phyloP scores from a whole-genome alignment of 352 stramenopile genomes.

The Globisporangium okanoganense region DNA sequence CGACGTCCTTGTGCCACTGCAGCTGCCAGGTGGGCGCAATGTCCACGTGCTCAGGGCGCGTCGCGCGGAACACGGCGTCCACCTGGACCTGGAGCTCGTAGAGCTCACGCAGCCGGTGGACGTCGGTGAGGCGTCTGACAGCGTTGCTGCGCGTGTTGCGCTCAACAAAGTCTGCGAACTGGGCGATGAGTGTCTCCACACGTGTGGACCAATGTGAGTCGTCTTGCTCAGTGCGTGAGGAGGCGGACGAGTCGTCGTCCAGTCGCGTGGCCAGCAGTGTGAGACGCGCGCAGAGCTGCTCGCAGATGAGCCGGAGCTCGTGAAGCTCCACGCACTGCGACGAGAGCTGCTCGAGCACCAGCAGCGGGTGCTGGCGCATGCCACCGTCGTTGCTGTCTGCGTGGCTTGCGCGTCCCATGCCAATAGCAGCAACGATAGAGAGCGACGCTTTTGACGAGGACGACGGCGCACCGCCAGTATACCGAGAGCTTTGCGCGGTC shows the following conservation, averaged over 20 bases:
- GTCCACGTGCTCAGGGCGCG: slow-evolving; percentile 47
- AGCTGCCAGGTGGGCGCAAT: slow-evolving; percentile 36
- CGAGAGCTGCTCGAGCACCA: slow-evolving; percentile 13
- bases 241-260: not conserved
- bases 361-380: slow-evolving; percentile 13
- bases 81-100: slow-evolving; percentile 32
- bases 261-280: slow-evolving; percentile 2
- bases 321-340: slow-evolving; percentile 17
- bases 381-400: not conserved
- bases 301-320: slow-evolving; percentile 12
- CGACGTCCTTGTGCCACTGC: slow-evolving; percentile 43
- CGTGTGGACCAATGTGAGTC: slow-evolving; percentile 8
- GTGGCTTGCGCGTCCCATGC: not conserved
- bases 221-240: not conserved
- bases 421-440: not conserved
- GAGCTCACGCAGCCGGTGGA: slow-evolving; percentile 29
- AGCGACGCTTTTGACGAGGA: not conserved
- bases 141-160: slow-evolving; percentile 25
- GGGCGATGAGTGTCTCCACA: slow-evolving; percentile 17
- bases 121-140: slow-evolving; percentile 33
- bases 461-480: not conserved
- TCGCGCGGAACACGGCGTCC: slow-evolving; percentile 28
- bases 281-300: slow-evolving; percentile 11
- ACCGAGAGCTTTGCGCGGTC: not conserved
- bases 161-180: slow-evolving; percentile 28